Evolutionary conservation across 2,329 filamentous ascomycete genomes (phyloP).

Genomic region (Periconia sp.): DNA sequence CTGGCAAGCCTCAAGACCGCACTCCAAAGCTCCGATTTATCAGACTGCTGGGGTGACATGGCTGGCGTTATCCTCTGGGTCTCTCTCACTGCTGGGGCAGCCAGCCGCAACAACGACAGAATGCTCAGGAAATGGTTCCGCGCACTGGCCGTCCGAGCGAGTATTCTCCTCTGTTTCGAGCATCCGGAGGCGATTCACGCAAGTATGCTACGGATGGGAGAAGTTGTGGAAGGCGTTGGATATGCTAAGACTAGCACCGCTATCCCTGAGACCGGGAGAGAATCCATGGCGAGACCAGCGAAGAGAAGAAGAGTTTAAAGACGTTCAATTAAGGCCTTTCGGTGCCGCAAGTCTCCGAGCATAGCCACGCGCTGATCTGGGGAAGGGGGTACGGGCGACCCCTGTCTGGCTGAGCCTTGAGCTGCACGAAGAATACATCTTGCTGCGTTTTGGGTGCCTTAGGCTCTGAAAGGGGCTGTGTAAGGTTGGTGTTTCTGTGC

Average conservation of each 20-base stretch:
- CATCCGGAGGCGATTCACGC: constrained; percentile 38
- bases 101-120: constrained; percentile 29
- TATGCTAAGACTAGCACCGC: neutral
- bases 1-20: constrained; percentile 28
- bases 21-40: constrained; percentile 38
- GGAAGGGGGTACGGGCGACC: constrained; percentile 1
- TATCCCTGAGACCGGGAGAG: neutral
- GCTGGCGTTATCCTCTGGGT: constrained; percentile 48
- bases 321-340: neutral
- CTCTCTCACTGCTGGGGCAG: constrained; percentile 39
- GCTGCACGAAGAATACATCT: neutral
- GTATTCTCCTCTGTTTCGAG: constrained; percentile 44
- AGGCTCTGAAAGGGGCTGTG: neutral
- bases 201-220: constrained; percentile 34
- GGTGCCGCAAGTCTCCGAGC: neutral
- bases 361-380: constrained; percentile 5
- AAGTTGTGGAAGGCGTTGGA: constrained; percentile 25
- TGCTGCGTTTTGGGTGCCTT: neutral
- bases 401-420: neutral
- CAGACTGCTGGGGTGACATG: constrained; percentile 44
- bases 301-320: constrained; percentile 22
- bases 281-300: neutral
- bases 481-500: neutral
- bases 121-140: constrained; percentile 37
- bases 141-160: constrained; percentile 37